Base-by-base conservation (phyloP, 768 basidiomycete genomes). In the Naganishia kalamii region DNA sequence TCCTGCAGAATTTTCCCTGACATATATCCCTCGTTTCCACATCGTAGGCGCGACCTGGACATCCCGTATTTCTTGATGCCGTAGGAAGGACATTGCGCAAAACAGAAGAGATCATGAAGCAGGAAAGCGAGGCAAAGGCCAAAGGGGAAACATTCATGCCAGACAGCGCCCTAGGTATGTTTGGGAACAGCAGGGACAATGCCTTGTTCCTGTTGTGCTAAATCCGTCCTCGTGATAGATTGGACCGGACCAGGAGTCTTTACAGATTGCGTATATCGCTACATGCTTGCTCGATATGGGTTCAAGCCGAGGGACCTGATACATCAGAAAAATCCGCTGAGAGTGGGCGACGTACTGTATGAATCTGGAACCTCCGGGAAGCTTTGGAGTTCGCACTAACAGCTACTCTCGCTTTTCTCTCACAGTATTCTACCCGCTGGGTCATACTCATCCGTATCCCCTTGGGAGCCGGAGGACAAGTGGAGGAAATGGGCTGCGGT, bases 191-290 rank as follows among this genome's bases (percentile, higher is more conserved):
- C n/a, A n/a, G n/a, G n/a, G n/a, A n/a, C n/a, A n/a, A n/a, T n/a
- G n/a, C n/a, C n/a, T n/a, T n/a, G n/a, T n/a, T n/a, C n/a, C n/a
- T n/a, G n/a, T n/a, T n/a, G n/a, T n/a, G n/a, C n/a, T n/a, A n/a
- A n/a, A n/a, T n/a, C n/a, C n/a, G n/a, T n/a, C n/a, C n/a, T n/a
- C n/a, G 13, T 37, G 3, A 6, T 21, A 43, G 63, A 73, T 37
- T 73, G 72, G 72, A 71, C 72, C 0, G 72, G 72, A 4, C 72
- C 72, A 3, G 72, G 70, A 2, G 67, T 73, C 7, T 73, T 73
- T 43, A 66, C 72, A 19, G 72, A 73, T 57, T 69, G 68, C 68
- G 70, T 73, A 10, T 71, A 71, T 46, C 67, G 72, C 51, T 73
- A 71, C 33, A 57, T 73, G 32, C 66, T 73, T 23, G 65, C 68